Conservation (phyloP, 495 filamentous ascomycete species). For the Echria macrotheca region DNA sequence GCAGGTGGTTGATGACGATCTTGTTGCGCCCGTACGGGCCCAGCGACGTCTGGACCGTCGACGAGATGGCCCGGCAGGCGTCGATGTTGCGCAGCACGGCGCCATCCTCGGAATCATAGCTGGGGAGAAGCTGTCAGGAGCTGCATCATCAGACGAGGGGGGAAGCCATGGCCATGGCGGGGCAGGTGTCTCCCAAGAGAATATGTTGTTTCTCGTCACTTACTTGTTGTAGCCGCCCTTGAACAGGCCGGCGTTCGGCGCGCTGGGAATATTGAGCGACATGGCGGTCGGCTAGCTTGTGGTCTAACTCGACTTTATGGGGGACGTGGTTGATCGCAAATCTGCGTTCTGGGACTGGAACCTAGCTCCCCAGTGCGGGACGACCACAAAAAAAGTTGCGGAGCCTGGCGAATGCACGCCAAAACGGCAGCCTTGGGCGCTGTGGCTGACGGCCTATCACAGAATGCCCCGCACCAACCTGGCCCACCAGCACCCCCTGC, state of each 20-base stretch:
- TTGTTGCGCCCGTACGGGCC: conserved; percentile 99
- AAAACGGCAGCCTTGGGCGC: conserved; percentile 26
- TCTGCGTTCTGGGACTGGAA: not conserved
- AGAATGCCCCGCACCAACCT: not conserved
- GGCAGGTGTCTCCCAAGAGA: no score
- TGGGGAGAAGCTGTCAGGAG: conserved; percentile 35
- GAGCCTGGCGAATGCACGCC: conserved; percentile 14
- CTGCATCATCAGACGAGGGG: conserved; percentile 14
- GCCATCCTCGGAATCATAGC: conserved; percentile 98
- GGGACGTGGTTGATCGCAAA: conserved; percentile 10
- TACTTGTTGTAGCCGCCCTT: conserved; percentile 97
- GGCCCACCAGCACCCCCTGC: not conserved
- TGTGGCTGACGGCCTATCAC: conserved; percentile 7
- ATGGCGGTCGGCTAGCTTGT: conserved; percentile 49
- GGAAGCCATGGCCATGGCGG: conserved; percentile 3
- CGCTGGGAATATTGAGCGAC: conserved; percentile 91
- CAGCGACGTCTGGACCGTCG: conserved; percentile 93
- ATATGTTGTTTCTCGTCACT: no score
- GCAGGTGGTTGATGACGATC: conserved; percentile 99
- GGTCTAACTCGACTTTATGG: not conserved
- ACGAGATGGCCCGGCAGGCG: conserved; percentile 91
- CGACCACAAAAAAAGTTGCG: conserved; percentile 30
- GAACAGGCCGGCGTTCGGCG: conserved; percentile 89
- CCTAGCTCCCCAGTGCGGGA: conserved; percentile 4
- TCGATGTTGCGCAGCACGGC: conserved; percentile 98